Conservation (phyloP, 2,329 filamentous ascomycete genomes). For the Metarhizium brunneum region DNA sequence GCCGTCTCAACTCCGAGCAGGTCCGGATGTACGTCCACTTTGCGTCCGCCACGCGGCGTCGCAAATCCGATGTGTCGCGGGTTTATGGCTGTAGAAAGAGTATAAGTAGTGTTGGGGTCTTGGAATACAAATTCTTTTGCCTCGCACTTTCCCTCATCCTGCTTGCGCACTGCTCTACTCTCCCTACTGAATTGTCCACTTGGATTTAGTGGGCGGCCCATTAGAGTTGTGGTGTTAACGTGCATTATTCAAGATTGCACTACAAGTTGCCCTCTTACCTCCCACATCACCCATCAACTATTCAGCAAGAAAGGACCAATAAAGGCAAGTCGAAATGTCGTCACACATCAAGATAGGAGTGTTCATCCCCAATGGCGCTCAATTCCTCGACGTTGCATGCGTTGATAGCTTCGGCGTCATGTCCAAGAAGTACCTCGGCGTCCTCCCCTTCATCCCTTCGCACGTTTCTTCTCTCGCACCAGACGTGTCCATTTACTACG, state of each 20-base stretch:
- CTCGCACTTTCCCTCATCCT: too few relatives aligned
- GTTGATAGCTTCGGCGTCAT: constrained; percentile 40
- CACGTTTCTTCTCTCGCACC: constrained; percentile 32
- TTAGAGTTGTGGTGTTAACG: too few relatives aligned
- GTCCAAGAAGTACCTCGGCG: constrained; percentile 33
- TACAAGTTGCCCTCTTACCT: too few relatives aligned
- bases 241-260: too few relatives aligned
- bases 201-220: too few relatives aligned
- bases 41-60: background rate
- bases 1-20: constrained; percentile 2
- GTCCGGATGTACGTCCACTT: constrained; percentile 1
- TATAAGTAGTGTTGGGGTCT: background rate
- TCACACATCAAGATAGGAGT: constrained; percentile 36
- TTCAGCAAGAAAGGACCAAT: background rate
- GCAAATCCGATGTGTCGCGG: background rate
- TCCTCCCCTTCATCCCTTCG: constrained; percentile 22
- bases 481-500: constrained; percentile 34
- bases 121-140: too few relatives aligned
- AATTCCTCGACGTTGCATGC: constrained; percentile 41
- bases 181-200: too few relatives aligned
- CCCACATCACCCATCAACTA: background rate
- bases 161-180: too few relatives aligned
- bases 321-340: constrained; percentile 5
- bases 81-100: background rate
- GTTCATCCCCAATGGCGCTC: constrained; percentile 35